Evolutionary conservation across 1,139 yeast genomes (phyloP).

Genomic region (Suhomyces maxii): DNA sequence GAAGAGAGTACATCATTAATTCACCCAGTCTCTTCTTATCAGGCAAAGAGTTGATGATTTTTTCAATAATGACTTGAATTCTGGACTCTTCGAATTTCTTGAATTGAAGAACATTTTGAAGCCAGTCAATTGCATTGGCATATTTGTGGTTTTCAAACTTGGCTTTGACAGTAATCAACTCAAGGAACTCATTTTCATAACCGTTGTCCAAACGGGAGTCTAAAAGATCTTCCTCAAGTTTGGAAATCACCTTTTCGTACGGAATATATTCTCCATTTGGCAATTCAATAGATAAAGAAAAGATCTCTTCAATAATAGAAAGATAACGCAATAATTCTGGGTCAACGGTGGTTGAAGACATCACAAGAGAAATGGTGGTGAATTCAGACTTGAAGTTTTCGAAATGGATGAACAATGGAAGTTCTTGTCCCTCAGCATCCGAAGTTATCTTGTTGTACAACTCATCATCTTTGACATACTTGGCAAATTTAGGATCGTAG

Average conservation of each 20-base stretch:
- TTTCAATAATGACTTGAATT: conserved; percentile 69
- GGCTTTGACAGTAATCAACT: conserved; percentile 60
- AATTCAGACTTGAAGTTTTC: conserved; percentile 83
- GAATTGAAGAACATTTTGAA: conserved; percentile 60
- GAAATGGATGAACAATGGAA: conserved; percentile 70
- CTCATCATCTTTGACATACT: conserved; percentile 21
- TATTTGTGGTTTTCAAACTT: conserved; percentile 67
- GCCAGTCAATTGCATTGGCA: conserved; percentile 72
- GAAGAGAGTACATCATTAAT: conserved; percentile 64
- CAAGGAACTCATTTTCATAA: conserved; percentile 61
- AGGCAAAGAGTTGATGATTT: conserved; percentile 70
- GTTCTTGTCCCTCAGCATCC: conserved; percentile 19
- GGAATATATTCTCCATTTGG: conserved; percentile 57
- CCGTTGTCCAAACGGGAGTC: conserved; percentile 58
- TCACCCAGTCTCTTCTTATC: conserved; percentile 82
- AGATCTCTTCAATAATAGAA: conserved; percentile 62
- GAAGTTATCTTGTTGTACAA: conserved; percentile 23
- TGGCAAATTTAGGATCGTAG: conserved; percentile 13
- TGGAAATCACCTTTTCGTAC: conserved; percentile 73
- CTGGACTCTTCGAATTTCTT: conserved; percentile 73
- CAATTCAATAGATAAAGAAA: conserved; percentile 68
- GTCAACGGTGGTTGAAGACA: conserved; percentile 65
- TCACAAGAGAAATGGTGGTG: conserved; percentile 64
- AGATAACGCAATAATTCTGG: conserved; percentile 62
- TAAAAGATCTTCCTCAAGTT: conserved; percentile 72